A percentile compares a stretch with the other conserved stretches of the same genome.
Conservation (phyloP, 1,139 yeast genomes). For the Suhomyces choctaworum region DNA sequence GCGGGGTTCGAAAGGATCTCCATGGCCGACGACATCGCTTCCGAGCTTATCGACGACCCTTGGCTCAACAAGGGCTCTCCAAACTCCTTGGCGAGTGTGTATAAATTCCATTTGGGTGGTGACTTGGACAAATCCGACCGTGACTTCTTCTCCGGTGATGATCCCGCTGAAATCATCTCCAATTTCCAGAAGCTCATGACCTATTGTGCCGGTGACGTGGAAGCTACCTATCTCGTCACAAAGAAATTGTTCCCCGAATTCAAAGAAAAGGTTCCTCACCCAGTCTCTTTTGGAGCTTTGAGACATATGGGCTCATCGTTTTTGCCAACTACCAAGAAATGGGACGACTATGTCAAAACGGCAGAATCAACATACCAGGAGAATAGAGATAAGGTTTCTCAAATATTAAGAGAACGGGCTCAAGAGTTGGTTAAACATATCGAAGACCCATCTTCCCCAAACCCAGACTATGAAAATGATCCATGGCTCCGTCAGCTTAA, state of each 20-base stretch:
- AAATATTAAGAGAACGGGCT: conserved; percentile 61
- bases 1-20: not conserved
- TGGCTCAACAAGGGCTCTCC: conserved; percentile 79
- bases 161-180: conserved; percentile 55
- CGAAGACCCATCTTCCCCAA: conserved; percentile 24
- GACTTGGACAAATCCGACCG: conserved; percentile 67
- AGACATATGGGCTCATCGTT: conserved; percentile 74
- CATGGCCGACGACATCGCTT: conserved; percentile 14
- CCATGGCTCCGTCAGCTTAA: conserved; percentile 92
- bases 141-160: conserved; percentile 58
- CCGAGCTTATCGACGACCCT: conserved; percentile 55
- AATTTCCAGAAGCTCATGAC: conserved; percentile 62
- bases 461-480: conserved; percentile 47
- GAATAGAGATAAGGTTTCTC: conserved; percentile 56
- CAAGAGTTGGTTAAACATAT: conserved; percentile 51
- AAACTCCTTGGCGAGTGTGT: conserved; percentile 81
- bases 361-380: conserved; percentile 70
- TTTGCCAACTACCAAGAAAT: conserved; percentile 72
- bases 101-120: conserved; percentile 73
- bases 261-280: conserved; percentile 76
- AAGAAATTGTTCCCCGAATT: conserved; percentile 70
- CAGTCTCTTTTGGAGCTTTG: conserved; percentile 90
- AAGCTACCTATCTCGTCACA: conserved; percentile 70
- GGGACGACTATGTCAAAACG: conserved; percentile 69
- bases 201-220: conserved; percentile 87